Evolutionary conservation across 2,329 filamentous ascomycete species (phyloP), one percentile per base, ranked within the genome.

Genomic region (Lecanicillium sp.): DNA sequence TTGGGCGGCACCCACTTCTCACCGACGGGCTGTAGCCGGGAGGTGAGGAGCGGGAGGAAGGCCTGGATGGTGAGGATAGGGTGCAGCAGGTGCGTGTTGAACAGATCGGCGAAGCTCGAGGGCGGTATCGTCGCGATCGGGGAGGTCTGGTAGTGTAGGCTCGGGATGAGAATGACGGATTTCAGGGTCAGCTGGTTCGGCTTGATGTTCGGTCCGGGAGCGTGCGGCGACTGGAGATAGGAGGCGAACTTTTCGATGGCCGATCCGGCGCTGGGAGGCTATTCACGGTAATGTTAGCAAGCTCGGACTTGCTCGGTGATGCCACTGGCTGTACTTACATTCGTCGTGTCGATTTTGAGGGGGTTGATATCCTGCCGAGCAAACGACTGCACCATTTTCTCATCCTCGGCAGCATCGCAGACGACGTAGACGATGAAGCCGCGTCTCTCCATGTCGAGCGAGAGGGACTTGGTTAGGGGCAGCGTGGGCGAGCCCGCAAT

Each of bases 391-490:
- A 97, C 83, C 54, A 86, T 70, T 29, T 83, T 75, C 64, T 97
- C 90, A 56, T 97, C 91, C 58, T 95, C 87, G 51, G 83, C 70
- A n/a, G 82, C 88, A 54, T 82, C 85, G 59, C 90, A 91, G 1
- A 95, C 87, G 51, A 98, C 75, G 64, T 90, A 98, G 48, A 97
- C 88, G 52, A 97, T 87, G 64, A 94, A 97, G 4, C 93, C 93
- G 54, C 90, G 81, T 51, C 90, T 77, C 68, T 97, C 93, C 56
- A 98, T 73, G 61, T 98, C 93, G 40, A 90, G 69, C 2, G 89
- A 83, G 46, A 97, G 73, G 10, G 88, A 89, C 59, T 84, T 85
- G 6, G 89, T 91, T 60, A 96, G 75, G 14, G 90, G 86, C 58
- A 95, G 83, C 42, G 84, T 81, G 2, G 89, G 86, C 17, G 88